Evolutionary conservation across 805 yeast genomes (phyloP).

Genomic region (Kodamaea neixiangensis): DNA sequence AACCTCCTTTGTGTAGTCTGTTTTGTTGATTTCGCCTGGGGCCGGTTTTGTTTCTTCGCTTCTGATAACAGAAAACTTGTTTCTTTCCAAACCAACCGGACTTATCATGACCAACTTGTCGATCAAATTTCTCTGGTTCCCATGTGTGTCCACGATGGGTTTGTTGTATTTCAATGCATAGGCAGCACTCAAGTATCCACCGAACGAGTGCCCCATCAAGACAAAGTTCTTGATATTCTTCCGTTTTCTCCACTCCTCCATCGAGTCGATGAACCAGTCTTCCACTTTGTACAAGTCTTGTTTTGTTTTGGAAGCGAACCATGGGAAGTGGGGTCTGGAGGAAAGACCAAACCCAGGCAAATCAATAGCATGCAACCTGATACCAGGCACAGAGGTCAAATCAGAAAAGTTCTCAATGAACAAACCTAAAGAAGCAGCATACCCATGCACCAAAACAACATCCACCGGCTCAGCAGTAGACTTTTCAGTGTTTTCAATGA

Average conservation of each 20-base stretch:
- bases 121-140: slow-evolving; percentile 22
- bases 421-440: slow-evolving; percentile 88
- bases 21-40: slow-evolving; percentile 10
- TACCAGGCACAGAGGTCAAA: slow-evolving; percentile 51
- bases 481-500: slow-evolving; percentile 48
- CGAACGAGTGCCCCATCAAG: slow-evolving; percentile 47
- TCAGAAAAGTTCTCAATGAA: slow-evolving; percentile 67
- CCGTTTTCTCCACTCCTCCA: slow-evolving; percentile 44
- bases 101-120: slow-evolving; percentile 42
- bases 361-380: slow-evolving; percentile 66
- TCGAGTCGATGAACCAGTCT: slow-evolving; percentile 45
- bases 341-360: slow-evolving; percentile 73
- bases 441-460: slow-evolving; percentile 84
- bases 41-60: neutral
- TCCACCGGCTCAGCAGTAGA: slow-evolving; percentile 42
- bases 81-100: slow-evolving; percentile 48
- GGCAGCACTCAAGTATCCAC: slow-evolving; percentile 46
- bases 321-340: slow-evolving; percentile 52
- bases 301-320: slow-evolving; percentile 27
- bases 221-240: slow-evolving; percentile 36
- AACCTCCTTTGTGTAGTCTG: slow-evolving; percentile 8
- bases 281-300: slow-evolving; percentile 38
- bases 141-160: slow-evolving; percentile 13
- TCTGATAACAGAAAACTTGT: slow-evolving; percentile 27
- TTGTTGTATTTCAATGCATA: slow-evolving; percentile 45